These are phyloP conservation scores for Phlebiopsis gigantea DNA, from an alignment of 768 basidiomycete species.

Conservation along the genomic window DNA sequence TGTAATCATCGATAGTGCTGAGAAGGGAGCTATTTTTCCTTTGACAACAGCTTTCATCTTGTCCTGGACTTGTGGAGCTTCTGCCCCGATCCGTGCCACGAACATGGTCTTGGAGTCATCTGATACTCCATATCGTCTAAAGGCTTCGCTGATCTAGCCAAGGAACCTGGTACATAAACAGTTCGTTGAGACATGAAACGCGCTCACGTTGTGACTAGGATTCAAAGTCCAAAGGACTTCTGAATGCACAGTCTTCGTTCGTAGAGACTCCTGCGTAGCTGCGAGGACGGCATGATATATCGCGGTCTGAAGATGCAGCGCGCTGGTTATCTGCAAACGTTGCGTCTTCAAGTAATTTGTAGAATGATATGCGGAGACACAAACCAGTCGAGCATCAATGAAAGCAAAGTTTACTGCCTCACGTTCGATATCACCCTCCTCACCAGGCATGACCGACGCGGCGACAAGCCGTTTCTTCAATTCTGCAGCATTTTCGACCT, in stretches of 20 bases:
- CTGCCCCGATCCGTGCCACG: conserved; percentile 60
- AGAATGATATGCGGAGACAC: conserved; percentile 22
- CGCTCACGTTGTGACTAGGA: conserved; percentile 79
- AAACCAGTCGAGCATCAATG: conserved; percentile 77
- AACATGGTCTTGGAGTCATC: conserved; percentile 59
- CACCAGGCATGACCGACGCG: conserved; percentile 57
- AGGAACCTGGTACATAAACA: not conserved
- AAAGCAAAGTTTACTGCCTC: conserved; percentile 88
- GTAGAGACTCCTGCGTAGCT: conserved; percentile 48
- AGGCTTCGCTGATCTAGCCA: conserved; percentile 89
- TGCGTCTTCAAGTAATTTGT: not conserved
- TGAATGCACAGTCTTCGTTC: conserved; percentile 86
- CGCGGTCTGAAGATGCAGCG: conserved; percentile 77
- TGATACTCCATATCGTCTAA: conserved; percentile 81
- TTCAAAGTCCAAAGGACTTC: conserved; percentile 87
- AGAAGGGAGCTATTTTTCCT: conserved; percentile 49
- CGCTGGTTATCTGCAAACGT: conserved; percentile 65
- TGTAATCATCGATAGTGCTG: conserved; percentile 39
- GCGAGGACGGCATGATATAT: conserved; percentile 79
- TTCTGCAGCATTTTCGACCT: conserved; percentile 56
- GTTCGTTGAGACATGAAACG: not conserved
- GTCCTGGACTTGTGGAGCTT: conserved; percentile 35
- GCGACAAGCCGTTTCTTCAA: conserved; percentile 64
- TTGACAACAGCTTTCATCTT: conserved; percentile 54
- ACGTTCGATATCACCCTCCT: conserved; percentile 61